Percentiles rank a stretch among this genome's conserved stretches.
Evolutionary conservation across 2,329 filamentous ascomycete genomes (phyloP).

Genomic region (Cyphellophora attinorum): DNA sequence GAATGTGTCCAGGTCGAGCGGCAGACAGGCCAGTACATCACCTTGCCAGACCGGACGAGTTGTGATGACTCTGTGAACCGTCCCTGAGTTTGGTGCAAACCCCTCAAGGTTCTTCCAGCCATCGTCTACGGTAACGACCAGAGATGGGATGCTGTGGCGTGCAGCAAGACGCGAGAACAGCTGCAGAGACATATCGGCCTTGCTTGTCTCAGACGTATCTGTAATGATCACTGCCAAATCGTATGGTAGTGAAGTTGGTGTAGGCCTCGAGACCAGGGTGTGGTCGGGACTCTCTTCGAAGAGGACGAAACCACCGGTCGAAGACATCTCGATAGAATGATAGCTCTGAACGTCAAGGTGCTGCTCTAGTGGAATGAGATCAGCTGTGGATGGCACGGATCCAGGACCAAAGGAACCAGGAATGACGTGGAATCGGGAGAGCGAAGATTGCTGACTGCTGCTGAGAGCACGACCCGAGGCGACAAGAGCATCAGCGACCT

Average conservation of each 20-base stretch:
- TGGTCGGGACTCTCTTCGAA: slow-evolving; percentile 23
- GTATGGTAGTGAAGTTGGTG: slow-evolving; percentile 27
- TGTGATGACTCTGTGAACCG: not conserved
- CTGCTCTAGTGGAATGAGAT: slow-evolving; percentile 32
- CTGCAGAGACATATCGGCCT: slow-evolving; percentile 2
- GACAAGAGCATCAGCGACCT: slow-evolving; percentile 38
- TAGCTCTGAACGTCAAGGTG: slow-evolving; percentile 41
- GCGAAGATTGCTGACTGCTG: slow-evolving; percentile 27
- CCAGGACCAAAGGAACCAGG: slow-evolving; percentile 37
- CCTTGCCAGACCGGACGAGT: not conserved
- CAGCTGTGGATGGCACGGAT: slow-evolving; percentile 35
- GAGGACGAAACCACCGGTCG: slow-evolving; percentile 25
- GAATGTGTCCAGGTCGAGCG: slow-evolving; percentile 38
- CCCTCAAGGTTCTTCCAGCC: slow-evolving; percentile 28
- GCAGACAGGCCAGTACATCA: slow-evolving; percentile 24
- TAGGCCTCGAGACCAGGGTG: slow-evolving; percentile 26
- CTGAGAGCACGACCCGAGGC: slow-evolving; percentile 26
- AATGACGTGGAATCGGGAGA: slow-evolving; percentile 38
- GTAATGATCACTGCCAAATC: slow-evolving; percentile 38
- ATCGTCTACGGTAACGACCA: slow-evolving; percentile 34
- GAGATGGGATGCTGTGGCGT: slow-evolving; percentile 32
- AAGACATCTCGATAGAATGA: slow-evolving; percentile 21
- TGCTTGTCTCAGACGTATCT: slow-evolving; percentile 21
- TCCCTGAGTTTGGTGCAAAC: slow-evolving; percentile 1
- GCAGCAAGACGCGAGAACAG: slow-evolving; percentile 30